Evolutionary conservation across 2,329 filamentous ascomycete species (phyloP), one percentile per base, ranked within the genome.

Genomic region (Talaromyces sp.): DNA sequence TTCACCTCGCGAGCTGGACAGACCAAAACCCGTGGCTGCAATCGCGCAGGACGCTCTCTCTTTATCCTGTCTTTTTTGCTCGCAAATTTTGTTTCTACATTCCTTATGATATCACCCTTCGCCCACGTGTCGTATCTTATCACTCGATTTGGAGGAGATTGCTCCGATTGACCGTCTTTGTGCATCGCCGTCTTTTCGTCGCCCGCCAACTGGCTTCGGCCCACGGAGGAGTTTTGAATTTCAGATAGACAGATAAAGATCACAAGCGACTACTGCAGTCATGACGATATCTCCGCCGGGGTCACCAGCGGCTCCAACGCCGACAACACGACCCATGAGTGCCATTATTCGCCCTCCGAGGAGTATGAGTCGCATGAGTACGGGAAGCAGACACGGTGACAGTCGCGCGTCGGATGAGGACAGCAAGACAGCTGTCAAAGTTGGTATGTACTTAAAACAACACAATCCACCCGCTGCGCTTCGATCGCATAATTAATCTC

Each of bases 371-470:
- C 90, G 93, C 71, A 83, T 96, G 84, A 96, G 92, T 81, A 90
- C 90, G 82, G 77, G 79, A 69, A 89, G 90, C 81, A 94, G 90
- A 78, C 82, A 84, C 61, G 88, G 87, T 73, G 88, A 90, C 68
- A 96, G 92, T 79, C 87, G 92, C 74, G 89, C 90, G 27, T 96
- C 93, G 0, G 93, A 97, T 73, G 93, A 97, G 72, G 93, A 97
- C 76, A 85, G 85, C 68, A 93, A 91, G 76, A 97, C 93, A 7
- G 91, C 93, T 31, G 93, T 97, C 80, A 95, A 92, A 94, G 93
- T 97, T 76, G 93, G 93, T 97, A 86, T 72, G 93, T 90, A n/a
- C 37, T 19, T 45, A 19, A 63, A 8, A 63, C 60, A 66, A 65
- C 65, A 68, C 71, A 64, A 70, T 58, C 24, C 3, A 11, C 27